A percentile compares a stretch with the other conserved stretches of the same genome.
phyloP scores from a whole-genome alignment of 805 yeast genomes.

The Komagataella pastoris region DNA sequence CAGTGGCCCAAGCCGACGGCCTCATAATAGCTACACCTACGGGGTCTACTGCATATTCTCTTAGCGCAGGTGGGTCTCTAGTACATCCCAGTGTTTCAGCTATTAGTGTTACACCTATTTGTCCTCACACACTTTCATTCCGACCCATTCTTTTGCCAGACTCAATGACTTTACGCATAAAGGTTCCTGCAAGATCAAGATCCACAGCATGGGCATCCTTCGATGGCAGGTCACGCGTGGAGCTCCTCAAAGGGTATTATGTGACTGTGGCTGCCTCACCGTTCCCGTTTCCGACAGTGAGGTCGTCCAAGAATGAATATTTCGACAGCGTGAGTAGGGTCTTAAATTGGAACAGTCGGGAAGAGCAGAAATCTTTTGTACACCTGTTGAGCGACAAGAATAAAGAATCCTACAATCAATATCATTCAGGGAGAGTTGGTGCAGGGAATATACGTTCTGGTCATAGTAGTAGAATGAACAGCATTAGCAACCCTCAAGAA shows the following conservation, averaged over 20 bases:
- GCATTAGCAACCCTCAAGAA: neutral
- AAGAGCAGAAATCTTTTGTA: conserved; percentile 72
- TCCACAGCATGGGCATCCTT: conserved; percentile 95
- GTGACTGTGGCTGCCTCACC: conserved; percentile 77
- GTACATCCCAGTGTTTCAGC: conserved; percentile 94
- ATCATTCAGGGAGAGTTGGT: conserved; percentile 4
- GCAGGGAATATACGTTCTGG: neutral
- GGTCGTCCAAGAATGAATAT: conserved; percentile 59
- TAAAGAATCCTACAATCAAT: conserved; percentile 24
- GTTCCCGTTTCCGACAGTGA: conserved; percentile 89
- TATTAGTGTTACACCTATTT: conserved; percentile 85
- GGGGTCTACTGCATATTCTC: conserved; percentile 91
- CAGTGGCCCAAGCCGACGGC: conserved; percentile 92
- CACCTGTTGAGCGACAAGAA: conserved; percentile 47
- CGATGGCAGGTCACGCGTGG: conserved; percentile 85
- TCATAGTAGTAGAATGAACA: neutral
- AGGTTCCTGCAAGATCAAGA: conserved; percentile 67
- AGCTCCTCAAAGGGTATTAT: conserved; percentile 71
- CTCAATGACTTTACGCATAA: conserved; percentile 73
- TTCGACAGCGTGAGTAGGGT: conserved; percentile 78
- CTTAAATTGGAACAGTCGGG: conserved; percentile 88
- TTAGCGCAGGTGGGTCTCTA: conserved; percentile 90
- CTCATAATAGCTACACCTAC: conserved; percentile 89
- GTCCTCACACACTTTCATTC: conserved; percentile 91
- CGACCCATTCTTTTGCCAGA: conserved; percentile 89